Evolutionary conservation across 2,329 filamentous ascomycete species (phyloP), one percentile per base, ranked within the genome.

Genomic region (Calonectria pseudoturangicola): DNA sequence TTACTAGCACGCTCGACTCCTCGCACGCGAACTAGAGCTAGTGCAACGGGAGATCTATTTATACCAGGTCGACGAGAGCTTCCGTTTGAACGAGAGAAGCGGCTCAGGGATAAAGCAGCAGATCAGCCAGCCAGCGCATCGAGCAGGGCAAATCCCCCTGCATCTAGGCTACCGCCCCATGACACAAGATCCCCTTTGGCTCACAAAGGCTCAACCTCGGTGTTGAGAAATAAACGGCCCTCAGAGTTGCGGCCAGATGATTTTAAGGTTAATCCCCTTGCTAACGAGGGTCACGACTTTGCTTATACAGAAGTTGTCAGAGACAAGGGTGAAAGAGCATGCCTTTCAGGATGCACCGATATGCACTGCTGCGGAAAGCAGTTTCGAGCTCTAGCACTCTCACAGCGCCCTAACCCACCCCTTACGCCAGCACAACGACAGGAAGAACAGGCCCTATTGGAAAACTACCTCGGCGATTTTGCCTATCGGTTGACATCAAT

Each of bases 241-340:
- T 84, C 87, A 0, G 85, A 89, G 41, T 88, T 98, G 15, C 85
- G 85, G 16, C 85, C 93, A 1, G 89, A 91, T 15, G 93, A 98
- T 83, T 98, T 98, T 87, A 96, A 93, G 81, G 87, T 97, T 77
- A 98, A 98, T 75, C 92, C 94, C 0, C 85, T 86, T 5, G 89
- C 87, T 76, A 96, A 96, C 75, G 89, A 93, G 50, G 94, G 94
- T 2, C 86, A 92, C 51, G 89, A 92, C 67, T 95, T 91, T 82
- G 94, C 95, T 13, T 98, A 92, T 81, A 87, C 89, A 1, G 93
- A 96, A 71, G 92, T 95, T 0, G 89, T 97, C 16, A 92, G 95
- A 66, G 90, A 90, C 68, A 93, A 89, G 75, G 89, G 91, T 12
- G 91, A 93, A 48, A 92, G 95, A 43, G 90, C 92, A 63, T 93